These are phyloP conservation scores for Zychaea mexicana DNA, from an alignment of 371 early-diverging fungal genomes.

Conservation along the genomic window DNA sequence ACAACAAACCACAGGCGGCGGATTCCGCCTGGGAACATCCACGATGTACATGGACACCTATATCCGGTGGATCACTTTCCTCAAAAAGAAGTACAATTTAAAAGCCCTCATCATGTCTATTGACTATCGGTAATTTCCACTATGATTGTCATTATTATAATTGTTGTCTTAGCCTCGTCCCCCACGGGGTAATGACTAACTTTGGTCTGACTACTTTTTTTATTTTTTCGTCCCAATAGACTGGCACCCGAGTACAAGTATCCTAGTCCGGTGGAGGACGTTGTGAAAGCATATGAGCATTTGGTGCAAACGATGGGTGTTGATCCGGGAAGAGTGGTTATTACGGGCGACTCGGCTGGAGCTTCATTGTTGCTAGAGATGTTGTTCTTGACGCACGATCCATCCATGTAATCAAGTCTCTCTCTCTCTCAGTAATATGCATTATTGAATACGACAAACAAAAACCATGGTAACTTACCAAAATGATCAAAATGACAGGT, in stretches of 20 bases:
- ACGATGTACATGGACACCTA: constrained; percentile 44
- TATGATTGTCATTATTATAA: not conserved
- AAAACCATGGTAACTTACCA: not conserved
- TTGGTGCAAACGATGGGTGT: constrained; percentile 24
- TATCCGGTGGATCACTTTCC: constrained; percentile 39
- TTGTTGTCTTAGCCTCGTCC: too few species aligned
- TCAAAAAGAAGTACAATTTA: constrained; percentile 35
- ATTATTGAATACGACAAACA: too few species aligned
- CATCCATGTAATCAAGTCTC: constrained; percentile 30
- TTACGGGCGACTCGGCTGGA: constrained; percentile 41
- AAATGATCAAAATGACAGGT: constrained; percentile 1
- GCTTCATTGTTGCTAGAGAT: constrained; percentile 37
- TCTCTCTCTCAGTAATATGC: too few species aligned
- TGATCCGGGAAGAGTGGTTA: constrained; percentile 30
- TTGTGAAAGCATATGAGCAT: constrained; percentile 45
- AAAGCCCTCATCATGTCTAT: constrained; percentile 47
- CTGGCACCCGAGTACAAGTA: constrained; percentile 47
- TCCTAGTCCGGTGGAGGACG: constrained; percentile 43
- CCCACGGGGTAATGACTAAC: too few species aligned
- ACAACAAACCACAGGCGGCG: too few species aligned
- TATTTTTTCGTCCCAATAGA: constrained; percentile 15
- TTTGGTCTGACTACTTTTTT: not conserved
- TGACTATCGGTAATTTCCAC: constrained; percentile 34
- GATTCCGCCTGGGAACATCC: constrained; percentile 37
- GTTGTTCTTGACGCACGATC: constrained; percentile 44